Evolutionary conservation across 1,284 basidiomycete species (phyloP).

Genomic region (Ceratobasidium sp.): DNA sequence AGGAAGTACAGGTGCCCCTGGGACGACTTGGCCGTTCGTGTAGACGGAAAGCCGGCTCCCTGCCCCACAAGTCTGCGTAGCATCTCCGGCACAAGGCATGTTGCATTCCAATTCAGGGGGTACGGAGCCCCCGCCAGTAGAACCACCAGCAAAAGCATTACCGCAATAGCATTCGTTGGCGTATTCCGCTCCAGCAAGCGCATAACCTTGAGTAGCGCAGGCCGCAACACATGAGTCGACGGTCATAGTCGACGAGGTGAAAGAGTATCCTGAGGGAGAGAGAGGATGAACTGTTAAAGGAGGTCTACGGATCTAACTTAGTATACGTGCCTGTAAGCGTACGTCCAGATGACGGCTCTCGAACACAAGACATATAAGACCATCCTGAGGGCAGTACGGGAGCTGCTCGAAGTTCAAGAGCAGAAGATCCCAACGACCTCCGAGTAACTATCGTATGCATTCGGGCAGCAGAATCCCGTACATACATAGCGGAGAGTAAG

Average conservation of each 20-base stretch:
- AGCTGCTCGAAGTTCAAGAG: slow-evolving; percentile 3
- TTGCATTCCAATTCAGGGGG: slow-evolving; percentile 46
- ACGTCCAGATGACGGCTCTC: slow-evolving; percentile 41
- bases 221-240: slow-evolving; percentile 41
- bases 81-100: slow-evolving; percentile 44
- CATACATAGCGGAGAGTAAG: no score
- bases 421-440: neutral
- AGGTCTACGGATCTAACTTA: neutral
- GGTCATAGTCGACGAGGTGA: slow-evolving; percentile 38
- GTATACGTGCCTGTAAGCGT: slow-evolving; percentile 12
- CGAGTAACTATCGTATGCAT: no score
- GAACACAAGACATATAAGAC: slow-evolving; percentile 43
- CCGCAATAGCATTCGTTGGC: slow-evolving; percentile 53
- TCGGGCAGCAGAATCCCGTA: no score
- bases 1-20: slow-evolving; percentile 17
- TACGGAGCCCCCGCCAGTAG: slow-evolving; percentile 21
- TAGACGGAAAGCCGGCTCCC: slow-evolving; percentile 33
- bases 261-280: slow-evolving; percentile 19
- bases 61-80: slow-evolving; percentile 45
- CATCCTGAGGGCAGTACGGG: slow-evolving; percentile 43
- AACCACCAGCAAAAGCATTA: slow-evolving; percentile 34
- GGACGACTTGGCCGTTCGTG: slow-evolving; percentile 4
- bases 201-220: slow-evolving; percentile 43
- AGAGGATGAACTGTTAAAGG: no score
- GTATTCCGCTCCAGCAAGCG: slow-evolving; percentile 48